A percentile compares a stretch with the other conserved stretches of the same genome.
These are phyloP conservation scores for Microdochium paspali DNA, from an alignment of 2,329 filamentous ascomycete genomes.

Conservation along the genomic window DNA sequence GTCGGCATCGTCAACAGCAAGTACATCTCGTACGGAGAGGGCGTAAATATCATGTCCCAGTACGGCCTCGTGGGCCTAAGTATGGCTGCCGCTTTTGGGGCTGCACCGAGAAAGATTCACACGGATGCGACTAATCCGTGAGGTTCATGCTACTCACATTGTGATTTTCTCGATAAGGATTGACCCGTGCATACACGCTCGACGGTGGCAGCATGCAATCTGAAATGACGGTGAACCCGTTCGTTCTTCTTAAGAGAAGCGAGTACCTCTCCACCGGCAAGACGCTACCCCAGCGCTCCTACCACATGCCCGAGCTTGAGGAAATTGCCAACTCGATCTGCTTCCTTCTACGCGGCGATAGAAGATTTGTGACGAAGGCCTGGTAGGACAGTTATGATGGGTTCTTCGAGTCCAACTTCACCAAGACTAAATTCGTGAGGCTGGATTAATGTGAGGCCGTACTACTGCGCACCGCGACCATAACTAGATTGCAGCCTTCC, in stretches of 20 bases:
- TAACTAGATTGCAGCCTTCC: no score
- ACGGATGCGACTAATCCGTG: constrained; percentile 17
- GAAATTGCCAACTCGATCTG: constrained; percentile 19
- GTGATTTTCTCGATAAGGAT: neutral
- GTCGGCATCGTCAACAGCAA: constrained; percentile 30
- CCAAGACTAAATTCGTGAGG: no score
- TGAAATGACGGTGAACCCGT: constrained; percentile 4
- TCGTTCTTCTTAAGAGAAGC: neutral
- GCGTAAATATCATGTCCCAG: constrained; percentile 21
- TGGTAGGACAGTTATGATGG: constrained; percentile 17
- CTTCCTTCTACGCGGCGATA: constrained; percentile 20
- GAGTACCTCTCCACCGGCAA: neutral
- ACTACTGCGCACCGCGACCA: no score
- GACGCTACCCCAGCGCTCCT: constrained; percentile 14
- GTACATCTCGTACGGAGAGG: constrained; percentile 17
- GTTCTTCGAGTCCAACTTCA: constrained; percentile 3
- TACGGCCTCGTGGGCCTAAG: constrained; percentile 19
- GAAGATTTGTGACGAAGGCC: constrained; percentile 16
- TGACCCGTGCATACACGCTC: no score
- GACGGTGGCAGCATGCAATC: constrained; percentile 4
- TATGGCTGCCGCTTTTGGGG: constrained; percentile 18
- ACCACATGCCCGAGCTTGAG: constrained; percentile 14
- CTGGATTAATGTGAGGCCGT: no score
- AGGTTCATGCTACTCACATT: constrained; percentile 4
- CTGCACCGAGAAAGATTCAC: constrained; percentile 9